Base-by-base conservation (phyloP, 169 alveolate genomes). In the Plasmodium adleri region DNA sequence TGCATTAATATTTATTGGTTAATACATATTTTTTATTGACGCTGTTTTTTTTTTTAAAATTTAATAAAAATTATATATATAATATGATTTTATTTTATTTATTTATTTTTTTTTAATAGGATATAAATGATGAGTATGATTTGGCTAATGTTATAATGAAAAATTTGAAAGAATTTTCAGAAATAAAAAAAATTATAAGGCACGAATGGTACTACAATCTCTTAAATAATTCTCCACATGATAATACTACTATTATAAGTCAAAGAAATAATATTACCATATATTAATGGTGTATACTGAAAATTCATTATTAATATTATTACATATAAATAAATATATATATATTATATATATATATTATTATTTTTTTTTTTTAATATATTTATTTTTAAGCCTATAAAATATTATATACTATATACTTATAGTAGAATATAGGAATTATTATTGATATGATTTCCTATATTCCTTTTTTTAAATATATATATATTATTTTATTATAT, bases 151-250 rank as follows among this genome's bases (percentile, higher is more conserved):
- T 66, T 17, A 78, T 78, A 64, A 78, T 78, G 76, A 54, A 52
- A 24, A 76, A 76, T 76, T 76, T 76, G 28, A 76, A 58, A 28
- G 89, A 76, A 76, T 64, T 76, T 76, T 64, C 76, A 24, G 76
- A 76, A 39, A 22, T 50, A 12, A 76, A 76, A 68, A 76, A 56
- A 76, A 76, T 76, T 64, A 76, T 76, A 63, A 66, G 78, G 43
- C 89, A 76, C 32, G 89, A 76, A 43, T 76, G 89, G 89, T 64
- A 76, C 89, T 17, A 49, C 26, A 76, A 76, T 54, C 63, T 76
- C 8, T 68, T 76, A 59, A 76, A 76, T 58, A 64, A 76, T 76
- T 76, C 89, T 28, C 89, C 89, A 32, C 64, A 76, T 76, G 89
- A 76, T 50, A 76, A 76, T 64, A 58, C 76, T 13, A 76, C 17